Evolutionary conservation across 192 early-diverging fungal genomes (phyloP).

Genomic region (Coemansia sp.): DNA sequence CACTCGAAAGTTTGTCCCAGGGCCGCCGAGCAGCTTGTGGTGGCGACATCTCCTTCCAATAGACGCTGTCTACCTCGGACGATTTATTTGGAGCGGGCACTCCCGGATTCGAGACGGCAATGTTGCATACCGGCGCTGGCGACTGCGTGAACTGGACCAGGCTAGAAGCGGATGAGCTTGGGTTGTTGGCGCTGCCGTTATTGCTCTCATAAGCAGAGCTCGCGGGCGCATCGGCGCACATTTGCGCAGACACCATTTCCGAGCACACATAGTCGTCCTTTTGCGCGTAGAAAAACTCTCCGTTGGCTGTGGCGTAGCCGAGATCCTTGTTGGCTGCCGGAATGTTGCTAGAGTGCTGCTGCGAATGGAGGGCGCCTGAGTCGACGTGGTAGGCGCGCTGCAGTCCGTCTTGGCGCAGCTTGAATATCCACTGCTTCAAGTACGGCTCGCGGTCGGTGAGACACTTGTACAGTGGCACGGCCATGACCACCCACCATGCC

Average conservation of each 20-base stretch:
- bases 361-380: background rate
- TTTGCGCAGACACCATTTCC: background rate
- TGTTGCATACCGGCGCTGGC: background rate
- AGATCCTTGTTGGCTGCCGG: background rate
- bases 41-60: background rate
- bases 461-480: conserved; percentile 24
- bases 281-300: background rate
- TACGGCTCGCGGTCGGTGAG: conserved; percentile 16
- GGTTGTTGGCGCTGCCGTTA: background rate
- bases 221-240: background rate
- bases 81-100: background rate
- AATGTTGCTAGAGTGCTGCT: background rate
- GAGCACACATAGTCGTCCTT: background rate
- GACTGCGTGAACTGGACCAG: background rate
- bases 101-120: background rate
- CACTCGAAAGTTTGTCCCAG: background rate
- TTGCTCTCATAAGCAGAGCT: background rate
- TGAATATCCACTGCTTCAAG: conserved; percentile 19
- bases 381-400: conserved; percentile 27
- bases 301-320: background rate
- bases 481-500: conserved; percentile 45
- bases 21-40: background rate
- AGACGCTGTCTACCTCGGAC: background rate
- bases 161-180: background rate
- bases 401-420: conserved; percentile 27